A percentile compares a stretch with the other conserved stretches of the same genome.
phyloP scores from a whole-genome alignment of 1,284 basidiomycete genomes.

The Boletus semigastroideus region DNA sequence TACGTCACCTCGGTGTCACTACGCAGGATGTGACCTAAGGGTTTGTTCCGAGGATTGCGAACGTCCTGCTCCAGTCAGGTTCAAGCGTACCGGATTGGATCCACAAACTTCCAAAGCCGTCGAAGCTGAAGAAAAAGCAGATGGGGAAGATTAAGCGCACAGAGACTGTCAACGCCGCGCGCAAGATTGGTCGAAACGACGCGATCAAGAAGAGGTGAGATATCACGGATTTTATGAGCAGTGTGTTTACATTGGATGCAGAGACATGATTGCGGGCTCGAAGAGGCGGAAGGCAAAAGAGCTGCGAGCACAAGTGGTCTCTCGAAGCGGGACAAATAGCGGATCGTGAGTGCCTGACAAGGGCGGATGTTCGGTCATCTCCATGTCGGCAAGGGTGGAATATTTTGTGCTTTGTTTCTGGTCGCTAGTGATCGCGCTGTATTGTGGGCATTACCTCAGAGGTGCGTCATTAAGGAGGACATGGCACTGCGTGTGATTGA shows the following conservation, averaged over 20 bases:
- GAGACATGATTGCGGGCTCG: constrained; percentile 74
- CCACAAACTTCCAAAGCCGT: constrained; percentile 81
- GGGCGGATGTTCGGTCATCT: not conserved
- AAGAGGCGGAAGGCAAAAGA: constrained; percentile 54
- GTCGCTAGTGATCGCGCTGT: constrained; percentile 5
- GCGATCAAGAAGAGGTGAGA: constrained; percentile 71
- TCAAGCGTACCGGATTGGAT: constrained; percentile 92
- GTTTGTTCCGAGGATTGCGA: constrained; percentile 72
- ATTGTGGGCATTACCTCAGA: constrained; percentile 5
- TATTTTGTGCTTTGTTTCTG: constrained; percentile 5
- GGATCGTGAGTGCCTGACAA: not conserved
- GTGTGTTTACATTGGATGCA: constrained; percentile 28
- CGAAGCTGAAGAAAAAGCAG: constrained; percentile 81
- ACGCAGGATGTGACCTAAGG: constrained; percentile 10
- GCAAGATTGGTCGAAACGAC: constrained; percentile 68
- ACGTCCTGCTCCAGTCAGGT: constrained; percentile 89
- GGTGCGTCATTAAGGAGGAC: constrained; percentile 6
- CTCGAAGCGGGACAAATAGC: not conserved
- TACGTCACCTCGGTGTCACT: constrained; percentile 40
- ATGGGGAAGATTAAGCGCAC: constrained; percentile 86
- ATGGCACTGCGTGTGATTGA: constrained; percentile 8
- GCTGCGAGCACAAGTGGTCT: not conserved
- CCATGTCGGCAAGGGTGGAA: constrained; percentile 7
- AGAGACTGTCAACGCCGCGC: constrained; percentile 71
- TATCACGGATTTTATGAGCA: not conserved